Percentiles rank a stretch among this genome's conserved stretches.
Conservation (phyloP, 108 stramenopile genomes). For the Epipyxis sp. region DNA sequence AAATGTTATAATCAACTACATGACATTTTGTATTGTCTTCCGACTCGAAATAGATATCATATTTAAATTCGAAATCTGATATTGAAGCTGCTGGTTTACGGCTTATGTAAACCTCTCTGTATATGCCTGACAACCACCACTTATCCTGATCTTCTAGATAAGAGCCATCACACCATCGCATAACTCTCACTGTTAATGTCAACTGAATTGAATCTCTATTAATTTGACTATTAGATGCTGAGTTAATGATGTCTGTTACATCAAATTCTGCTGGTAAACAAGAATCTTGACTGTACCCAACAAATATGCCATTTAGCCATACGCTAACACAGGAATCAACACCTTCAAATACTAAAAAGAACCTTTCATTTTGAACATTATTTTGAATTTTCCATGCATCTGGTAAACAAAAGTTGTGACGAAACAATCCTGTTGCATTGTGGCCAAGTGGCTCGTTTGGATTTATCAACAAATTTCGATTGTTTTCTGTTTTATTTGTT, state of each 20-base stretch:
- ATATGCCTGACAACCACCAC: conserved; percentile 91
- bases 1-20: background rate
- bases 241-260: conserved; percentile 8
- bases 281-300: conserved; percentile 78
- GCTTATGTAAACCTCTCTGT: conserved; percentile 79
- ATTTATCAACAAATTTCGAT: no score
- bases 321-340: conserved; percentile 72
- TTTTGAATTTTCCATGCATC: conserved; percentile 57
- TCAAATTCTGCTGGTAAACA: conserved; percentile 23
- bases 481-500: conserved; percentile 7
- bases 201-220: conserved; percentile 1
- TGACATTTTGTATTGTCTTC: background rate
- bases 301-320: conserved; percentile 63
- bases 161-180: conserved; percentile 76
- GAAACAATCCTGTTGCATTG: conserved; percentile 79
- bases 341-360: conserved; percentile 62
- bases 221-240: background rate
- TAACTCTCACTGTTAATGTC: conserved; percentile 61
- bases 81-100: conserved; percentile 59
- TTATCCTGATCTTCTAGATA: conserved; percentile 93
- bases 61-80: conserved; percentile 62
- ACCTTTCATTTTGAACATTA: conserved; percentile 6
- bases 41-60: background rate
- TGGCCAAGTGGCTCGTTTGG: conserved; percentile 51
- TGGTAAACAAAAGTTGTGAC: conserved; percentile 54